phyloP scores from a whole-genome alignment of 306 rosid genomes.

The Gastrolobium bilobum region DNA sequence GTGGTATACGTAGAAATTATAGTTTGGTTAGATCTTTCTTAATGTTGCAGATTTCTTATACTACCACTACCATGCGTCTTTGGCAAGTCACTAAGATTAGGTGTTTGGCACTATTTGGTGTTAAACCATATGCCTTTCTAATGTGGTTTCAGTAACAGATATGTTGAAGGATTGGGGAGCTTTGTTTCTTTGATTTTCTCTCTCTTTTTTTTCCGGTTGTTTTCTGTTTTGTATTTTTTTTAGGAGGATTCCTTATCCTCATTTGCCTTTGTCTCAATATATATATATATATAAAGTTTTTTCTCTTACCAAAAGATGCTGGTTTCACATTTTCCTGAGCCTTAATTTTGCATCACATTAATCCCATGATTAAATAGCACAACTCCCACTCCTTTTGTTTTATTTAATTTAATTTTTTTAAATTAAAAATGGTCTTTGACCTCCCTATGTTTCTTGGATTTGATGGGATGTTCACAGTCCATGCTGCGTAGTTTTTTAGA shows the following conservation, averaged over 20 bases:
- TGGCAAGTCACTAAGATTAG: background rate
- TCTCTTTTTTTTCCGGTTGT: background rate
- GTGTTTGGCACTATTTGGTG: background rate
- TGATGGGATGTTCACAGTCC: slow-evolving; percentile 7
- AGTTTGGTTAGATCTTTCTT: background rate
- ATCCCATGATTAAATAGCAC: slow-evolving; percentile 1
- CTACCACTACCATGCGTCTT: background rate
- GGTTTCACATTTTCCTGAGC: background rate
- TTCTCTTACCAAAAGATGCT: background rate
- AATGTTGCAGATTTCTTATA: background rate
- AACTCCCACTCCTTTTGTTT: background rate
- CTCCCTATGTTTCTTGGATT: background rate
- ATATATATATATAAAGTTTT: background rate
- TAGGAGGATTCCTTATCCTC: background rate
- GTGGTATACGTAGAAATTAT: background rate
- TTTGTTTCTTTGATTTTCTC: background rate
- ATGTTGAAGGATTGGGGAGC: background rate
- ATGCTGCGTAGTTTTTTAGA: slow-evolving; percentile 1
- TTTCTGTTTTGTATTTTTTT: background rate
- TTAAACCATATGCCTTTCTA: background rate
- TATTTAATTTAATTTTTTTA: no score
- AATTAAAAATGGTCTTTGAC: background rate
- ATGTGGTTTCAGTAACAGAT: background rate
- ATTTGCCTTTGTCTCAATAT: background rate
- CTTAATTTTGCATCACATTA: background rate